Evolutionary conservation across 2,329 filamentous ascomycete genomes (phyloP).

Genomic region (Tricladium varicosporioides): DNA sequence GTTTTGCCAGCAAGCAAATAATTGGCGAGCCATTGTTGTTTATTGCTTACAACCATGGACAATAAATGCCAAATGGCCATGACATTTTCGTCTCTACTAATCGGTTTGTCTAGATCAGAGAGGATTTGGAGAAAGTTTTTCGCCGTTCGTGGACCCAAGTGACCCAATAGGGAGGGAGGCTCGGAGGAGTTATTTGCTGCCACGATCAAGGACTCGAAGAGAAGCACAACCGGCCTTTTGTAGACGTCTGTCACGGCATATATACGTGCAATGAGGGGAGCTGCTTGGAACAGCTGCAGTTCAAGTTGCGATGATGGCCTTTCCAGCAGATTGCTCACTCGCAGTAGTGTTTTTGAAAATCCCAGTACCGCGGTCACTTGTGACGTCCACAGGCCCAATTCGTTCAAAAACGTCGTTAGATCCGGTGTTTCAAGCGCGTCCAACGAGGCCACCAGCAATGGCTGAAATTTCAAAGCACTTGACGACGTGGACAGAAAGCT

Average conservation of each 20-base stretch:
- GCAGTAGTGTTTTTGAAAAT: slow-evolving; percentile 69
- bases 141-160: slow-evolving; percentile 78
- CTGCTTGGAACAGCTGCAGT: slow-evolving; percentile 75
- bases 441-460: slow-evolving; percentile 69
- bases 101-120: slow-evolving; percentile 72
- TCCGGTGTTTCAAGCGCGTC: slow-evolving; percentile 57
- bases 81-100: slow-evolving; percentile 63
- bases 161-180: slow-evolving; percentile 89
- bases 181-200: slow-evolving; percentile 67
- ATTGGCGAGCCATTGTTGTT: slow-evolving; percentile 95
- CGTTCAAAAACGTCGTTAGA: slow-evolving; percentile 60
- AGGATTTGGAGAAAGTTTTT: slow-evolving; percentile 81
- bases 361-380: slow-evolving; percentile 63
- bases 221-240: slow-evolving; percentile 60
- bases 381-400: slow-evolving; percentile 52
- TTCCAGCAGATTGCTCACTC: slow-evolving; percentile 63
- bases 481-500: slow-evolving; percentile 71
- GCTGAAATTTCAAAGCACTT: slow-evolving; percentile 72
- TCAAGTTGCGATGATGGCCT: slow-evolving; percentile 66
- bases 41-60: slow-evolving; percentile 79
- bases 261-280: slow-evolving; percentile 72
- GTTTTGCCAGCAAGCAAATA: slow-evolving; percentile 87
- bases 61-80: slow-evolving; percentile 80
- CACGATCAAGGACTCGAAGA: slow-evolving; percentile 72
- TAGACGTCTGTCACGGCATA: slow-evolving; percentile 69